A percentile compares a stretch with the other conserved stretches of the same genome.
phyloP scores from a whole-genome alignment of 345 rosid genomes.

The Eucalyptus camaldulensis region DNA sequence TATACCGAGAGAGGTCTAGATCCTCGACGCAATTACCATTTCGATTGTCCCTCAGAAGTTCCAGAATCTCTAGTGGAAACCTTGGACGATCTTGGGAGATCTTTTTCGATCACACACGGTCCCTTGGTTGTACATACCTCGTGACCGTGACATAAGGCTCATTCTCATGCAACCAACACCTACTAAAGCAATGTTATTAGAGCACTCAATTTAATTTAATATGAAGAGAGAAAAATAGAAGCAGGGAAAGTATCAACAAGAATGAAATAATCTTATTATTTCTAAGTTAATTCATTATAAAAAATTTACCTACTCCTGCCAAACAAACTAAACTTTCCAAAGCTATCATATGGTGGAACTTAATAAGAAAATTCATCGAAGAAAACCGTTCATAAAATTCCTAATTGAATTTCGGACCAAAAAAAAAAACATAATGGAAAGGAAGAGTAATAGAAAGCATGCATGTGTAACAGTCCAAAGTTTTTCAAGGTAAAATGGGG shows the following conservation, averaged over 20 bases:
- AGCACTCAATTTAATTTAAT: no score
- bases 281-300: background rate
- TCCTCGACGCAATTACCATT: fast-evolving
- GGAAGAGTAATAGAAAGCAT: no score
- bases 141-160: background rate
- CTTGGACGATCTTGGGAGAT: background rate
- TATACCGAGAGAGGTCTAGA: fast-evolving
- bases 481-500: no score
- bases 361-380: background rate
- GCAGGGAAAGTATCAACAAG: no score
- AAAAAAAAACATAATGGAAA: no score
- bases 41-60: fast-evolving
- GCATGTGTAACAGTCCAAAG: no score
- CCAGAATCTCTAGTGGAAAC: background rate
- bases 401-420: background rate
- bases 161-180: no score
- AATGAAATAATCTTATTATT: no score
- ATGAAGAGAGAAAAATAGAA: no score
- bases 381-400: background rate
- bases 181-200: no score
- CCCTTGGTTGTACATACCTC: fast-evolving
- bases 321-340: background rate
- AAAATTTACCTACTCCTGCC: background rate
- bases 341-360: background rate
- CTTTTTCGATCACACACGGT: fast-evolving